Evolutionary conservation across 2,329 filamentous ascomycete species (phyloP).

Genomic region (Aspergillus piperis): DNA sequence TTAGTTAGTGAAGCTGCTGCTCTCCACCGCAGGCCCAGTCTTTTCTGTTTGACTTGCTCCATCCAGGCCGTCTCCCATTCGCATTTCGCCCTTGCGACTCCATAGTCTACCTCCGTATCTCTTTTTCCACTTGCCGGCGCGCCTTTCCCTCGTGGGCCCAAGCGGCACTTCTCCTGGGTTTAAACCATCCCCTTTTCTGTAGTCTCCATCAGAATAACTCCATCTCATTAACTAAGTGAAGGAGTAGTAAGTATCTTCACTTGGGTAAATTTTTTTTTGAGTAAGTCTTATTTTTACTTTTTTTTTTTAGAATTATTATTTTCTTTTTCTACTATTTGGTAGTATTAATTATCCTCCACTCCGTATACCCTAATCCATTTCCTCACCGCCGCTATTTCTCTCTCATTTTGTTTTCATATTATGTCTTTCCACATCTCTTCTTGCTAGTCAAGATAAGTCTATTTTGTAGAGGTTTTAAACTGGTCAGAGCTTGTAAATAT

Average conservation of each 20-base stretch:
- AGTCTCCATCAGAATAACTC: background rate
- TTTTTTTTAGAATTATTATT: no score
- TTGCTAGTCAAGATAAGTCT: no score
- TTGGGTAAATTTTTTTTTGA: no score
- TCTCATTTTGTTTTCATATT: no score
- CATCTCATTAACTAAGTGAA: background rate
- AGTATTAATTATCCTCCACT: no score
- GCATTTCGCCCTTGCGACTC: background rate
- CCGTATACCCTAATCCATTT: no score
- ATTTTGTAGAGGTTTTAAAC: no score
- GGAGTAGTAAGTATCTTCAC: background rate
- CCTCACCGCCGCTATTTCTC: no score
- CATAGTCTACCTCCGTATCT: background rate
- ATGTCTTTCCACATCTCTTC: no score
- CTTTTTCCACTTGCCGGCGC: conserved; percentile 7
- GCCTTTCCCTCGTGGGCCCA: conserved; percentile 19
- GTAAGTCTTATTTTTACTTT: no score
- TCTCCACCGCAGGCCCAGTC: conserved; percentile 6
- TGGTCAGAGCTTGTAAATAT: background rate
- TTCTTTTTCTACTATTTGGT: no score
- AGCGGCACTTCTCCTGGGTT: conserved; percentile 17
- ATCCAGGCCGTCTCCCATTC: conserved; percentile 5
- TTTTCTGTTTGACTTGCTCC: background rate
- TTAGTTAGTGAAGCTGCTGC: background rate
- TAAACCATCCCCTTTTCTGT: conserved; percentile 6